Evolutionary conservation across 192 early-diverging fungal genomes (phyloP).

Genomic region (Coemansia javaensis): DNA sequence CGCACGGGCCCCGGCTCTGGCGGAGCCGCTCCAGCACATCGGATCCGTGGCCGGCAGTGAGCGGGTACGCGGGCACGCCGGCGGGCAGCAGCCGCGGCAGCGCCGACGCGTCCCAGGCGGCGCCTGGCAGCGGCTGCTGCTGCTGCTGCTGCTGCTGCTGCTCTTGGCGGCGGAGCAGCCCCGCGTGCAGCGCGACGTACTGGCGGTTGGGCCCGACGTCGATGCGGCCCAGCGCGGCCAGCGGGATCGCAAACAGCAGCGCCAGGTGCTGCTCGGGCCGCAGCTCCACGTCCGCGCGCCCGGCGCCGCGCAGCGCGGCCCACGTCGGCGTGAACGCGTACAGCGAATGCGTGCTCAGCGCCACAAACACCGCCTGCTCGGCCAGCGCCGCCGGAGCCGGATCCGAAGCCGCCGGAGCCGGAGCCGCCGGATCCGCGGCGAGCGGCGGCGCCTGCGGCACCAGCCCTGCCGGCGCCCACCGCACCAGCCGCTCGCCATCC

Average conservation of each 20-base stretch:
- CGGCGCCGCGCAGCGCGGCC: conserved; percentile 8
- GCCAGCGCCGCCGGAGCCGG: conserved; percentile 14
- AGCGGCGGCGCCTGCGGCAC: conserved; percentile 28
- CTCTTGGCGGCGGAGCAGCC: too few relatives aligned
- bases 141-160: too few relatives aligned
- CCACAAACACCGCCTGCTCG: conserved; percentile 46
- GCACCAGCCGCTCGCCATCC: conserved; percentile 37
- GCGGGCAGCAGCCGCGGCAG: conserved; percentile 10
- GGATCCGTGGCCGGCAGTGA: neutral
- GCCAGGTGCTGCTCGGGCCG: conserved; percentile 37
- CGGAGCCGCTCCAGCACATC: neutral
- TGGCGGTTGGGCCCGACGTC: conserved; percentile 51
- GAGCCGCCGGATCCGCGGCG: neutral
- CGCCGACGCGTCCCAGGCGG: conserved; percentile 1
- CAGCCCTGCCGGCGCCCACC: conserved; percentile 44
- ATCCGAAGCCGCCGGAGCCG: conserved; percentile 21
- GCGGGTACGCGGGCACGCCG: conserved; percentile 6
- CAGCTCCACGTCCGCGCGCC: conserved; percentile 25
- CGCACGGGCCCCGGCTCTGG: neutral
- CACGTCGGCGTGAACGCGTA: conserved; percentile 37
- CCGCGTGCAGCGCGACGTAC: conserved; percentile 42
- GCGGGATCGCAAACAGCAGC: conserved; percentile 27
- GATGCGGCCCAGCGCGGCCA: conserved; percentile 37
- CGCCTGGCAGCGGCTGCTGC: too few relatives aligned
- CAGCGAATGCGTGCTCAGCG: conserved; percentile 41